phyloP scores from a whole-genome alignment of 345 rosid genomes.

The Dipteronia sinensis region DNA sequence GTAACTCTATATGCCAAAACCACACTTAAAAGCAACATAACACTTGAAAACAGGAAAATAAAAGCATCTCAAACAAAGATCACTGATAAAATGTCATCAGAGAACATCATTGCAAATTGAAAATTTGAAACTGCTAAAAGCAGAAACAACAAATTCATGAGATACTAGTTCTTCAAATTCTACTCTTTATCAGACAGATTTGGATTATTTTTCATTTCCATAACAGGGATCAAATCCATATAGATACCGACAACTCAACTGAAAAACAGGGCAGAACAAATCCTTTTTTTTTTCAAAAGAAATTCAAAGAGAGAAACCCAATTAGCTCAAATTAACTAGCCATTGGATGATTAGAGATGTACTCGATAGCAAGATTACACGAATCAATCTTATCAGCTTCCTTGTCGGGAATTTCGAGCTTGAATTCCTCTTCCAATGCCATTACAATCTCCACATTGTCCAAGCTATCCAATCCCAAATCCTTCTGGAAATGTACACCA shows the following conservation, averaged over 20 bases:
- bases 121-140: not conserved
- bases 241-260: conserved; percentile 10
- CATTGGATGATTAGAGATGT: conserved; percentile 83
- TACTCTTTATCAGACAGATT: conserved; percentile 29
- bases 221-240: conserved; percentile 25
- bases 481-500: conserved; percentile 85
- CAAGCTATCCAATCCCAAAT: conserved; percentile 87
- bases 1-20: conserved; percentile 2
- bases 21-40: not conserved
- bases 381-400: conserved; percentile 96
- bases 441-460: conserved; percentile 92
- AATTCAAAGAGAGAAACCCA: conserved; percentile 22
- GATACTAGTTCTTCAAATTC: conserved; percentile 12
- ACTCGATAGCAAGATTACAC: conserved; percentile 80
- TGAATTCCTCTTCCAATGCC: conserved; percentile 98
- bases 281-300: not conserved
- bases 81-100: not conserved
- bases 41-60: not conserved
- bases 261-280: conserved; percentile 17
- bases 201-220: conserved; percentile 38
- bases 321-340: conserved; percentile 46
- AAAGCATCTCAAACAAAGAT: not conserved
- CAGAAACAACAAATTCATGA: conserved; percentile 11
- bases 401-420: conserved; percentile 90
- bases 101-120: conserved; percentile 15